Percentiles rank a stretch among this genome's conserved stretches.
phyloP scores from a whole-genome alignment of 441 rosid genomes.

The Aquilaria agallochum region DNA sequence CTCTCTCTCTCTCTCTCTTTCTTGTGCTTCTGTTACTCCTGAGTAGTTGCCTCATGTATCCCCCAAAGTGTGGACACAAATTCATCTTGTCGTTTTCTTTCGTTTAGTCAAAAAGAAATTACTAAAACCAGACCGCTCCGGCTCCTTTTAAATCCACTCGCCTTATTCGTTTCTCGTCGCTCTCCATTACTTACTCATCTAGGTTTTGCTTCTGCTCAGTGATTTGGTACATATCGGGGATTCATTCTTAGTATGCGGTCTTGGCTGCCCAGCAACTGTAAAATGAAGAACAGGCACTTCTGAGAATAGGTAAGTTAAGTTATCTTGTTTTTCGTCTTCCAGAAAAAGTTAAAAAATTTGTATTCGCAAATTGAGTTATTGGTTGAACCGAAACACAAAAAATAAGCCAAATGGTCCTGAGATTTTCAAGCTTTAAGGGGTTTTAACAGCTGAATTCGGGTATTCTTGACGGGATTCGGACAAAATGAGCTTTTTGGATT shows the following conservation, averaged over 20 bases:
- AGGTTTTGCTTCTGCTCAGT: conserved; percentile 19
- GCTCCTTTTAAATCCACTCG: conserved; percentile 9
- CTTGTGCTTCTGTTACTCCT: background rate
- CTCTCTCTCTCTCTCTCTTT: conserved; percentile 3
- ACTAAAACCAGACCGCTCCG: conserved; percentile 11
- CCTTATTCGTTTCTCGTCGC: conserved; percentile 15
- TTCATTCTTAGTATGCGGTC: conserved; percentile 17
- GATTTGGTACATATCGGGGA: conserved; percentile 12
- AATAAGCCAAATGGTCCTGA: conserved; percentile 2
- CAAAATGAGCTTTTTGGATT: conserved; percentile 23
- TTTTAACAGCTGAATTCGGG: conserved; percentile 15
- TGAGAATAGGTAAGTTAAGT: conserved; percentile 24
- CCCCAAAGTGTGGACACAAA: conserved; percentile 2
- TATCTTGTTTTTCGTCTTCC: no score
- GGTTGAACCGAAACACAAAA: conserved; percentile 2
- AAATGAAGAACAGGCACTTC: conserved; percentile 6
- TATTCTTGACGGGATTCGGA: conserved; percentile 37
- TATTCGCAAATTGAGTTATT: background rate
- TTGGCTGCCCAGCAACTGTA: conserved; percentile 2
- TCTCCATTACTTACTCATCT: conserved; percentile 5
- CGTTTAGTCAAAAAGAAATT: conserved; percentile 14
- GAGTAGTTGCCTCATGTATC: conserved; percentile 1
- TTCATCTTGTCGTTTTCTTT: conserved; percentile 22
- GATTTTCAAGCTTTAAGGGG: conserved; percentile 21
- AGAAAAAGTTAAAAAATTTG: no score